A percentile compares a stretch with the other conserved stretches of the same genome.
Conservation (phyloP, 176 grass and related monocot species). For the Bolboschoenus planiculmis region DNA sequence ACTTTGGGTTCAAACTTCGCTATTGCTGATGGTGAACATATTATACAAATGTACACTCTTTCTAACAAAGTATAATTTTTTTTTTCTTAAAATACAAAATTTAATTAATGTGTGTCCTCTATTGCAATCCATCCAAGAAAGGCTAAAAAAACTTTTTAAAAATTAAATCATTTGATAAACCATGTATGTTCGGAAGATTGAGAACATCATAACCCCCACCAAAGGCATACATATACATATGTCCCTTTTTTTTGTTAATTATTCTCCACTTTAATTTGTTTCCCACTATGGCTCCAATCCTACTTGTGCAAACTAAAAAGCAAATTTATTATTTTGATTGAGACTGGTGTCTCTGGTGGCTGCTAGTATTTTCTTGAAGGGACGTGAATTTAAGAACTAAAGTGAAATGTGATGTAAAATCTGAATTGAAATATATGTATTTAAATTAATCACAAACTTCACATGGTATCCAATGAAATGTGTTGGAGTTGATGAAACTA, state of each 20-base stretch:
- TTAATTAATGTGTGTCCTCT: neutral
- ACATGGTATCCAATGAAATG: slow-evolving; percentile 20
- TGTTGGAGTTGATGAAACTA: slow-evolving; percentile 11
- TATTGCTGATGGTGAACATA: no score
- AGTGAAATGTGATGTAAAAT: slow-evolving; percentile 2
- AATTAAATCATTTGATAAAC: slow-evolving; percentile 16
- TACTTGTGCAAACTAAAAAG: slow-evolving; percentile 17
- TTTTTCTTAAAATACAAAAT: neutral
- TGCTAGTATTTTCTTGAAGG: neutral
- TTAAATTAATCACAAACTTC: neutral
- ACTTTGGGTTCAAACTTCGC: no score
- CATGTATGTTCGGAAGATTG: slow-evolving; percentile 4
- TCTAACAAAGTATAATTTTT: neutral
- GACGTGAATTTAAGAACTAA: neutral
- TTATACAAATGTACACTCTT: neutral
- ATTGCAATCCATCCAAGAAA: neutral
- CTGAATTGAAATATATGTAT: neutral
- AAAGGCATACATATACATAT: slow-evolving; percentile 14
- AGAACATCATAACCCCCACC: neutral
- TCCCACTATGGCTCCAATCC: slow-evolving; percentile 28
- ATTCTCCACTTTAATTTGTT: slow-evolving; percentile 28
- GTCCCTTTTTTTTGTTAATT: slow-evolving; percentile 19
- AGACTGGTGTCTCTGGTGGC: neutral
- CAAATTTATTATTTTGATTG: slow-evolving; percentile 10
- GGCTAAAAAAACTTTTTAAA: neutral